phyloP scores from a whole-genome alignment of 345 rosid species.

The Eucalyptus caleyi region DNA sequence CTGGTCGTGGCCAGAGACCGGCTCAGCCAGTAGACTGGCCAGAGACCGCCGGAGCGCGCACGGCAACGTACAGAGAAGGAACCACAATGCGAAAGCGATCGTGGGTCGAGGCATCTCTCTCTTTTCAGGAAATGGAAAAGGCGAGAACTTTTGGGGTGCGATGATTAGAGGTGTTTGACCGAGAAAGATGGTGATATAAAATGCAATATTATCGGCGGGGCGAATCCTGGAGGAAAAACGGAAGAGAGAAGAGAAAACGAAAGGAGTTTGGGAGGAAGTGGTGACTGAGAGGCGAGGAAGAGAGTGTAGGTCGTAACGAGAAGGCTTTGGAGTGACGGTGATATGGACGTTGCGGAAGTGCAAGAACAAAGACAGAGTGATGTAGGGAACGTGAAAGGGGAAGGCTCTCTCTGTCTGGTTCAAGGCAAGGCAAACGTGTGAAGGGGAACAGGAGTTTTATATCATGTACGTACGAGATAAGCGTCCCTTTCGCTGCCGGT shows the following conservation, averaged over 20 bases:
- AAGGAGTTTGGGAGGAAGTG: not conserved
- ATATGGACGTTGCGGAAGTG: not conserved
- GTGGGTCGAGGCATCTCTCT: conserved; percentile 6
- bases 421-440: not conserved
- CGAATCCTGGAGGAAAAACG: not conserved
- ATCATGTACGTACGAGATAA: not conserved
- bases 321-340: not conserved
- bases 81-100: not conserved
- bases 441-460: not conserved
- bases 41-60: conserved; percentile 1
- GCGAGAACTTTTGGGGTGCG: not conserved
- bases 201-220: not conserved
- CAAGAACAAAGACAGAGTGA: not conserved
- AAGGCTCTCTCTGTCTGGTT: not conserved
- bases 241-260: not conserved
- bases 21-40: conserved; percentile 46
- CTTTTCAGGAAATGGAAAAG: not conserved
- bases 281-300: not conserved
- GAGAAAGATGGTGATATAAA: not conserved
- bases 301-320: not conserved
- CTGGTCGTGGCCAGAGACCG: conserved; percentile 31
- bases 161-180: not conserved
- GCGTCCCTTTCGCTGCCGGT: not conserved
- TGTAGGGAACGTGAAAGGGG: not conserved
- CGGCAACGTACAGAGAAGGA: conserved; percentile 1